A percentile compares a stretch with the other conserved stretches of the same genome.
These are phyloP conservation scores for Phytophthora meadii DNA, from an alignment of 352 stramenopile species.

Conservation along the genomic window DNA sequence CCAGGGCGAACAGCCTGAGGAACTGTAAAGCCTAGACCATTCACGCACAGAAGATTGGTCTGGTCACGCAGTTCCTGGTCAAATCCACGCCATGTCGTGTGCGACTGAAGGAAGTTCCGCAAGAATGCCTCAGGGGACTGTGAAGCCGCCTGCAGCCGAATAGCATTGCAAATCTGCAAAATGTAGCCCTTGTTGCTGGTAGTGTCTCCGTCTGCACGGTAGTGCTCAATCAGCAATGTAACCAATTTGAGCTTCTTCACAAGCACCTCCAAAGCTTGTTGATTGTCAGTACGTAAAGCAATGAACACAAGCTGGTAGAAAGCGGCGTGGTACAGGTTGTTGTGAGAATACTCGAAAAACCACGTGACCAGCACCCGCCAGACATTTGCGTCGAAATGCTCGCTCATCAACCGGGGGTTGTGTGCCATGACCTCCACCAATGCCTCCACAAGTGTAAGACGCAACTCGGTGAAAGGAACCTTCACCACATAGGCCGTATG, in stretches of 20 bases:
- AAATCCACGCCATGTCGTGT: conserved; percentile 86
- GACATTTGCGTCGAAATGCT: conserved; percentile 82
- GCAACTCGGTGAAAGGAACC: conserved; percentile 90
- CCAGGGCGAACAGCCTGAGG: conserved; percentile 67
- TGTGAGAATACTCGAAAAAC: conserved; percentile 94
- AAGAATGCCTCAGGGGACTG: conserved; percentile 90
- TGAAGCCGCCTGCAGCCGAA: conserved; percentile 88
- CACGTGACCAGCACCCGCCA: conserved; percentile 89
- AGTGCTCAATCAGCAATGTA: conserved; percentile 85
- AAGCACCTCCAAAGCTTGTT: conserved; percentile 78
- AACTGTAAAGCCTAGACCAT: conserved; percentile 80
- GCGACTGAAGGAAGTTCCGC: conserved; percentile 89
- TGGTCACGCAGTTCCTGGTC: conserved; percentile 68
- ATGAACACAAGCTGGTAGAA: conserved; percentile 93
- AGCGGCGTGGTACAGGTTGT: conserved; percentile 90
- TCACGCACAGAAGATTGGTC: conserved; percentile 61
- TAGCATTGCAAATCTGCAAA: conserved; percentile 89
- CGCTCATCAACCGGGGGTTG: conserved; percentile 72
- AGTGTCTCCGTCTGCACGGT: conserved; percentile 58
- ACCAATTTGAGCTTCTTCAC: conserved; percentile 91
- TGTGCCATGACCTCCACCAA: conserved; percentile 88
- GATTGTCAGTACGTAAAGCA: conserved; percentile 85
- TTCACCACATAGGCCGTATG: conserved; percentile 91
- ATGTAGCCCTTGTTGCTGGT: conserved; percentile 91
- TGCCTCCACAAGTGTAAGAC: conserved; percentile 83